A percentile compares a stretch with the other conserved stretches of the same genome.
phyloP scores from a whole-genome alignment of 768 basidiomycete species.

The Agaricus blazei region DNA sequence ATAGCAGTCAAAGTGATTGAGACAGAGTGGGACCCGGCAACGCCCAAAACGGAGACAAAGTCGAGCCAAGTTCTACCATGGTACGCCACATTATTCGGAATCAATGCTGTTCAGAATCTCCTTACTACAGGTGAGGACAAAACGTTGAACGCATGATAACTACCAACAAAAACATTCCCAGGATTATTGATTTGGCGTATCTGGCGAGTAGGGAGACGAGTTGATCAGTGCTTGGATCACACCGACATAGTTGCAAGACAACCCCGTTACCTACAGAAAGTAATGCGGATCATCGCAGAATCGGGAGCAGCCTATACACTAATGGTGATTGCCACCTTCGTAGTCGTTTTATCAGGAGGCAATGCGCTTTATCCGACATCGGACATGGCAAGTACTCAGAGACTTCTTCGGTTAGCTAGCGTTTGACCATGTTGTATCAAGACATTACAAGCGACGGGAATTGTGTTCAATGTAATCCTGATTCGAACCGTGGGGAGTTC shows the following conservation, averaged over 20 bases:
- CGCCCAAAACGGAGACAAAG: neutral
- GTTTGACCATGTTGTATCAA: neutral
- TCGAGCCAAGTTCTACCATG: neutral
- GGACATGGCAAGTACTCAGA: neutral
- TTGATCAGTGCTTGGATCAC: neutral
- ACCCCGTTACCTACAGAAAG: neutral
- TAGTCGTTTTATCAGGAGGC: neutral
- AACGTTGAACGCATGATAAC: neutral
- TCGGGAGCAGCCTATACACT: slow-evolving; percentile 2
- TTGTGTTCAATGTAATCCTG: slow-evolving; percentile 2
- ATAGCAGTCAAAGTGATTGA: neutral
- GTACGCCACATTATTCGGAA: neutral
- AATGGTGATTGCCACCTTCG: neutral
- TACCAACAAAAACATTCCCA: neutral
- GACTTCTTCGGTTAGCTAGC: no score
- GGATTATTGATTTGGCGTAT: slow-evolving; percentile 6
- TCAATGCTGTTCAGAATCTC: slow-evolving; percentile 1
- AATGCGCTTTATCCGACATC: neutral
- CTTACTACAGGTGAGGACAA: neutral
- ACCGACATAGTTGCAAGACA: neutral
- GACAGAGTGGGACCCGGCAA: neutral
- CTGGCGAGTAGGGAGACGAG: slow-evolving; percentile 1
- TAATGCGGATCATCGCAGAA: neutral
- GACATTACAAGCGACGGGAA: neutral
- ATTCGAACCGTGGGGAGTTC: no score